Base-by-base conservation (phyloP, 2,329 filamentous ascomycete species). In the Apiospora marii region DNA sequence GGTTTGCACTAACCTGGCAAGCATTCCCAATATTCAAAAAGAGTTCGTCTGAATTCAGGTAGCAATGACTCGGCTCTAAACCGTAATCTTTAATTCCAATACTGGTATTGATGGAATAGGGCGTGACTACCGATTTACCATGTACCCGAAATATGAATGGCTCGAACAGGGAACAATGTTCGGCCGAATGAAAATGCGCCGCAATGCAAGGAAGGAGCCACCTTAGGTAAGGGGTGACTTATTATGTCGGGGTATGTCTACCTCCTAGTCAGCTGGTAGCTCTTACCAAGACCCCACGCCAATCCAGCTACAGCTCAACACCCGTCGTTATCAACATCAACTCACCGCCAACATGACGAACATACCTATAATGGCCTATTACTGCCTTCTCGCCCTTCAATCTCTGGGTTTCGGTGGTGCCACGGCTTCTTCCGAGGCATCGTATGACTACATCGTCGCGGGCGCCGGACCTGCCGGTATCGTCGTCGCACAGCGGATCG, bases 371-470 rank as follows among this genome's bases (percentile, higher is more conserved):
- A 30, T 61, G 53, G 7, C 22, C 27, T 12, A 12, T 37, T 22
- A 14, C 53, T 61, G 16, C 14, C 30, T 61, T 37, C 22, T 30
- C 6, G 30, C 53, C 53, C 53, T 61, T 2, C 53, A 37, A 61
- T 61, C 16, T 7, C 19, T n/a, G 34, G 13, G 12, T 22, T 27
- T 61, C 30, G 19, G 16, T 27, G 27, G 13, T 14, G 51, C 27
- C 14, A 19, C 51, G 8, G 27, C 51, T 16, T 7, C 14, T 16
- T 61, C 43, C 24, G 34, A 58, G 80, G 53, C 77, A 68, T 73
- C 83, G 0, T 91, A 87, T 77, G 90, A 92, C 79, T 91, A 91
- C 80, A 88, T 91, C 70, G 83, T 92, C 69, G 86, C 91, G 71
- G 90, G 90, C 64, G 88, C 84, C 68, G 90, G 90, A 74, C 88